Conservation (phyloP, 1,284 basidiomycete species). For the Heterobasidion occidentale region DNA sequence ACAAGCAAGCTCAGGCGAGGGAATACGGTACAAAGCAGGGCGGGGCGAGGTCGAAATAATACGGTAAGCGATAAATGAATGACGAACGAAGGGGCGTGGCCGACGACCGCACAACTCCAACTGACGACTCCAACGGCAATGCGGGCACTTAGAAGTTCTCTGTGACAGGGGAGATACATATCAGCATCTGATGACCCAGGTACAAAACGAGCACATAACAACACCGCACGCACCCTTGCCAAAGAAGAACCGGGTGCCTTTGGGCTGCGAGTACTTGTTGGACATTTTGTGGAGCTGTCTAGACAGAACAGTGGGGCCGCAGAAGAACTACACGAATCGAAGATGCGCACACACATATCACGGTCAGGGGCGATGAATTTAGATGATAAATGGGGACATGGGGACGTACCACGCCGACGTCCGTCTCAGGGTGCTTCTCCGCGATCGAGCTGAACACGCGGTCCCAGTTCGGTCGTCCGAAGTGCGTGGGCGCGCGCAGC, state of each 20-base stretch:
- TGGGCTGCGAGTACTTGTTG: constrained; percentile 80
- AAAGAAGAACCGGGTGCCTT: constrained; percentile 81
- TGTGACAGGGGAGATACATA: constrained; percentile 6
- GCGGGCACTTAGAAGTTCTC: constrained; percentile 24
- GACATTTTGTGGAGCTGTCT: constrained; percentile 66
- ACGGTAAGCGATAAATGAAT: background rate
- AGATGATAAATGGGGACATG: background rate
- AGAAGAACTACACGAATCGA: constrained; percentile 53
- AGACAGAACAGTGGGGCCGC: constrained; percentile 68
- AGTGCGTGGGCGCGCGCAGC: constrained; percentile 86
- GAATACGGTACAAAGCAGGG: background rate
- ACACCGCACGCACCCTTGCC: constrained; percentile 54
- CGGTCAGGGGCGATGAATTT: background rate
- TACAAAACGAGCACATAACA: background rate
- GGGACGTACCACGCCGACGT: constrained; percentile 65
- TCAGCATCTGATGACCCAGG: background rate
- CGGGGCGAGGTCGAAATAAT: background rate
- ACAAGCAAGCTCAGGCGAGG: too few relatives aligned
- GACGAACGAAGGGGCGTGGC: background rate
- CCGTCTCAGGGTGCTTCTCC: constrained; percentile 77
- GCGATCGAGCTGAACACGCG: constrained; percentile 69
- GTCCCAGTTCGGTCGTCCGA: constrained; percentile 90
- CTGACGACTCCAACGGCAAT: background rate
- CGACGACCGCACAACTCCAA: background rate
- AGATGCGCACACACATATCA: background rate